Base-by-base conservation (phyloP, 176 grass and related monocot genomes). In the Bonia amplexicaulis region DNA sequence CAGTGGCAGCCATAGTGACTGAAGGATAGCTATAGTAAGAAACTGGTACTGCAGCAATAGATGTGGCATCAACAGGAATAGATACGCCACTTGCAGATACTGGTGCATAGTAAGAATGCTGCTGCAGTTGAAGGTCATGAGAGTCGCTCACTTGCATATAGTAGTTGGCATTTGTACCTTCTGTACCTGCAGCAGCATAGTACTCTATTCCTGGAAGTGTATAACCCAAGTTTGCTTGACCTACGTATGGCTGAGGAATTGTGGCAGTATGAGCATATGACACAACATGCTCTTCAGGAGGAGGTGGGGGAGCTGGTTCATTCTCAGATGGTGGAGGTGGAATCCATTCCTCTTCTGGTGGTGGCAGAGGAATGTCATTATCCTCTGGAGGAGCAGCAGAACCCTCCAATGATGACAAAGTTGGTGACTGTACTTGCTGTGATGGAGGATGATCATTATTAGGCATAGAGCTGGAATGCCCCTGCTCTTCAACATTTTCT, bases 251-350 rank as follows among this genome's bases (percentile, higher is more conserved):
- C 74, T 86, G 84, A 91, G 90, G 79, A 66, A 88, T 42, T 37
- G 85, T 45, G 47, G 87, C 93, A 63, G 73, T 33, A 54, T 85
- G 73, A 77, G 67, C 53, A 86, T 88, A 90, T 63, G 77, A 70
- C 57, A 80, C 68, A 71, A 26, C 63, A 71, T 69, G 84, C 66
- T 93, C 94, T 93, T 96, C 91, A 76, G 81, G 72, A 17, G 81
- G 91, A 62, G 79, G 88, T 42, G 91, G 93, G 62, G 93, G 93
- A 86, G 76, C 74, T 73, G 78, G 80, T 88, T 94, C 97, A 84
- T 79, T 92, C 74, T 92, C 93, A 72, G 91, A 84, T 80, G 96
- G 96, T 45, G 93, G 96, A 15, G 93, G 97, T 68, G 93, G 97
- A 64, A 88, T 90, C 93, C 90, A 94, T 84, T 99, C 92, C 46